Base-by-base conservation (phyloP, 331 rosid species). In the Pyracantha coccinea region DNA sequence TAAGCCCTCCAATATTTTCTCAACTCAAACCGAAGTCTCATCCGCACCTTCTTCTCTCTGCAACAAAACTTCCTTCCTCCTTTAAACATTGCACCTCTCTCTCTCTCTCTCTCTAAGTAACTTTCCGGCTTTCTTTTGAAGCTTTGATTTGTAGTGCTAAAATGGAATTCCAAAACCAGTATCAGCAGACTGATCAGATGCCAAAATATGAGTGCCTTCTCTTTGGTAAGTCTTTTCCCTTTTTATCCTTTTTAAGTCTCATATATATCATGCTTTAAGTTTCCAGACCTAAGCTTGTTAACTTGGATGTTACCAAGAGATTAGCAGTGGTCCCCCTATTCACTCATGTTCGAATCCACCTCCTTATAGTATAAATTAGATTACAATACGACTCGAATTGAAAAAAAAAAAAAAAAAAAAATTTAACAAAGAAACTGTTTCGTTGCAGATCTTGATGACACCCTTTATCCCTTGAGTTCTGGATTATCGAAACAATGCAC, bases 161-260 rank as follows among this genome's bases (percentile, higher is more conserved):
- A 23, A 64, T 75, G 78, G 72, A 65, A 21, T 75, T 29, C 17
- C 71, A 75, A 65, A 52, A 32, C 50, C 78, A 75, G 55, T 64
- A 52, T 8, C 53, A 65, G 27, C 52, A 29, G 72, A 54, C 53
- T 47, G 54, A 20, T 16, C 72, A 63, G 29, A 50, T 31, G 50
- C 70, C 78, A 64, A 50, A 64, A 64, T 74, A 47, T 15, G 78
- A 74, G 45, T 74, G 78, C 7, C 78, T 74, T 64, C 78, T 74
- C 21, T 74, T 74, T 10, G 78, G 78, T 63, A n/a, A 62, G 70
- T 17, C 16, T 47, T 63, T 8, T 63, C 62, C 5, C 29, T 33
- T 55, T 71, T 31, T 33, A 63, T 53, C n/a, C 5, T 9, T 14
- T n/a, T 70, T 70, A 29, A 71, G 14, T 23, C 62, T 21, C 13